Conservation (phyloP, 345 rosid genomes). For the Draba incana region DNA sequence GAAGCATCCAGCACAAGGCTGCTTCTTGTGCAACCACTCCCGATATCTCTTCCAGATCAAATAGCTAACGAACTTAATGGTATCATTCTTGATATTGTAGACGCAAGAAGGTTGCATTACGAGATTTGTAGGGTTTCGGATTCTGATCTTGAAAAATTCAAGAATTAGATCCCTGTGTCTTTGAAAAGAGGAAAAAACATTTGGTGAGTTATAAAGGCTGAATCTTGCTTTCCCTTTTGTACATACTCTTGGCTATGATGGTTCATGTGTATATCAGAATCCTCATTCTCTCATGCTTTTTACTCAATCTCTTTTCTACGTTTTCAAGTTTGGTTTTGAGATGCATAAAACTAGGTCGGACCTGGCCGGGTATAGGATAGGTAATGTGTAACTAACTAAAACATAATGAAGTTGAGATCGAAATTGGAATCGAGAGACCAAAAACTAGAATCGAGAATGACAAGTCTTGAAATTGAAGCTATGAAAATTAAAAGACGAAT, state of each 20-base stretch:
- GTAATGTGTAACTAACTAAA: no score
- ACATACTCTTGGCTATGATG: slow-evolving; percentile 1
- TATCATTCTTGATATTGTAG: slow-evolving; percentile 7
- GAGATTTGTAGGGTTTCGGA: neutral
- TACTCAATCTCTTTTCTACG: no score
- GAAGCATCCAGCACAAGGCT: slow-evolving; percentile 47
- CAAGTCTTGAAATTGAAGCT: no score
- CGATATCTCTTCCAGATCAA: slow-evolving; percentile 33
- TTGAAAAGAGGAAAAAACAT: slow-evolving; percentile 7
- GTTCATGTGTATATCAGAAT: no score
- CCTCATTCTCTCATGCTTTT: no score
- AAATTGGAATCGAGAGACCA: no score
- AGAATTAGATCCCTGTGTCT: slow-evolving; percentile 2
- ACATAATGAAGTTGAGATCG: no score
- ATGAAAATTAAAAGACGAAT: no score
- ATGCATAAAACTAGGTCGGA: no score
- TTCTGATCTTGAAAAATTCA: slow-evolving; percentile 17
- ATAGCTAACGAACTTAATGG: slow-evolving; percentile 6
- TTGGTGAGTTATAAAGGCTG: slow-evolving; percentile 19
- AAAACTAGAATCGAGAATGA: no score
- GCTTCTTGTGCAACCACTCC: slow-evolving; percentile 46
- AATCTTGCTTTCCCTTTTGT: slow-evolving; percentile 18
- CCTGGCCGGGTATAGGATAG: no score
- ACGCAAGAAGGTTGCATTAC: slow-evolving; percentile 21
- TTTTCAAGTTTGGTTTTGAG: no score